Evolutionary conservation across 805 yeast species (phyloP).

Genomic region (Ogataea degrootiae): DNA sequence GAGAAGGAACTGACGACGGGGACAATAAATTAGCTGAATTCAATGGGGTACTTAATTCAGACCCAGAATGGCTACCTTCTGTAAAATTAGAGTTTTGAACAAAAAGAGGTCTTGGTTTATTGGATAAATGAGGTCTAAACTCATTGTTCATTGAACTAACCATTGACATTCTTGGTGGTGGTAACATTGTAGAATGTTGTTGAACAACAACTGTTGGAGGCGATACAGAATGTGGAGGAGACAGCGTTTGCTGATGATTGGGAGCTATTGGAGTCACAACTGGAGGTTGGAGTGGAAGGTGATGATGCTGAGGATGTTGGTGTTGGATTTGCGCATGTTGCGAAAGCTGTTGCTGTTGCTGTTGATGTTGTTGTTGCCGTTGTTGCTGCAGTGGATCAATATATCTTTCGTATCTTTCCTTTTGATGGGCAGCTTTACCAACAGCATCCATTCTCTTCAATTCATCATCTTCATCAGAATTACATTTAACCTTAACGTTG

Average conservation of each 20-base stretch:
- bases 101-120: conserved; percentile 29
- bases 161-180: conserved; percentile 27
- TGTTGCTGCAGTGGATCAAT: not conserved
- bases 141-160: conserved; percentile 15
- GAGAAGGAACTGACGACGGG: conserved; percentile 4
- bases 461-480: not conserved
- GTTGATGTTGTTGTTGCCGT: not conserved
- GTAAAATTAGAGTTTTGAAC: conserved; percentile 20
- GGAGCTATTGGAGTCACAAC: conserved; percentile 4
- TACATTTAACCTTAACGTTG: conserved; percentile 25
- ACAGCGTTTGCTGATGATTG: conserved; percentile 3
- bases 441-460: not conserved
- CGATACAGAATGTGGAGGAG: conserved; percentile 13
- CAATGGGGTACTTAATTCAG: conserved; percentile 8
- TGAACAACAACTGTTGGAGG: conserved; percentile 14
- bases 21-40: conserved; percentile 4
- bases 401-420: not conserved
- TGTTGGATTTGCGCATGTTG: conserved; percentile 1
- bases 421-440: not conserved
- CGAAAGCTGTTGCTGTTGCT: not conserved
- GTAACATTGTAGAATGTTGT: conserved; percentile 22
- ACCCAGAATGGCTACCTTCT: not conserved
- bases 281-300: conserved; percentile 2
- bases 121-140: conserved; percentile 25
- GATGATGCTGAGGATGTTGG: not conserved